Conservation (phyloP, 2,329 filamentous ascomycete species). For the Onygenales sp. region DNA sequence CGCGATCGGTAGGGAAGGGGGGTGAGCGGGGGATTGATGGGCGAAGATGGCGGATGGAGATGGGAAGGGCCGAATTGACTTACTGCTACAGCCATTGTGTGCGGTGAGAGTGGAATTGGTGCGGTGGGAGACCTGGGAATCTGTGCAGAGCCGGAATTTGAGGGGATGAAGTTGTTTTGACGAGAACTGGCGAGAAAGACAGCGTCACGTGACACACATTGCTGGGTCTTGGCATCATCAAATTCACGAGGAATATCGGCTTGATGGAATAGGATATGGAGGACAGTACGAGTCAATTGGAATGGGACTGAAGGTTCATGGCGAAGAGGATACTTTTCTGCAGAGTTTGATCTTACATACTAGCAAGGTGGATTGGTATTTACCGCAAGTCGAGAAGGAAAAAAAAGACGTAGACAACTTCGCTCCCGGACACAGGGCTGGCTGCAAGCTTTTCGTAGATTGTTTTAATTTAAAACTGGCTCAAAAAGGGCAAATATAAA, state of each 20-base stretch:
- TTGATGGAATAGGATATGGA: neutral
- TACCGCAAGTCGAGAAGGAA: too few relatives aligned
- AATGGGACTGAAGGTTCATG: neutral
- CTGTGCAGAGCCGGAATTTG: constrained; percentile 8
- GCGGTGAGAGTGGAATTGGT: constrained; percentile 20
- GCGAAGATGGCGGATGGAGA: neutral
- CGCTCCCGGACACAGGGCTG: neutral
- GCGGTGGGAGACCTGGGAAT: neutral
- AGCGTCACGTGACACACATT: constrained; percentile 9
- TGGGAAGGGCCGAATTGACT: constrained; percentile 2
- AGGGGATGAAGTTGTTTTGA: constrained; percentile 5
- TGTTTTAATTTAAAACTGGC: neutral
- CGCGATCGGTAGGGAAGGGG: neutral
- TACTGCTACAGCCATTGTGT: constrained; percentile 35
- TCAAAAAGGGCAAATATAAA: neutral
- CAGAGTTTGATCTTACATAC: too few relatives aligned
- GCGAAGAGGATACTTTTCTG: too few relatives aligned
- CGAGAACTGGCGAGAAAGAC: neutral
- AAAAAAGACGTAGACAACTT: neutral
- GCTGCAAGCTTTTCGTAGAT: neutral
- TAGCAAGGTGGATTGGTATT: too few relatives aligned
- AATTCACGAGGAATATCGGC: neutral
- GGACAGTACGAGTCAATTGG: neutral
- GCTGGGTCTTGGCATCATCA: constrained; percentile 7
- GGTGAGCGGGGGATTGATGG: constrained; percentile 12